Evolutionary conservation across 2,329 filamentous ascomycete genomes (phyloP).

Genomic region (Colletotrichum scovillei): DNA sequence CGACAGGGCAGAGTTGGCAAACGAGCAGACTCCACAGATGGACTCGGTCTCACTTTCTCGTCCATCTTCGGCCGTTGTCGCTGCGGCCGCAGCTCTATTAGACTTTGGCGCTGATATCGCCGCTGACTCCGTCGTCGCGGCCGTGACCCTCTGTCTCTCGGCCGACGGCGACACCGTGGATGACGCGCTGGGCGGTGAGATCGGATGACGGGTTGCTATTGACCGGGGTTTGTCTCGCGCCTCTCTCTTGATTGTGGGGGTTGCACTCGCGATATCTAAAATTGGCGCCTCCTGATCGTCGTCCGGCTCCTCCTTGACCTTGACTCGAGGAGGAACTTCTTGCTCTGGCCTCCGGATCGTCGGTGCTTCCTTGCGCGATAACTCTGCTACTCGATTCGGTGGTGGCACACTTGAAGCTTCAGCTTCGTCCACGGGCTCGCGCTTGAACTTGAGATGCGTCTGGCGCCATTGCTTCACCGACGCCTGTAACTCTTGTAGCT

Average conservation of each 20-base stretch:
- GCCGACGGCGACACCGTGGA: background rate
- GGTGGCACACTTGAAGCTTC: background rate
- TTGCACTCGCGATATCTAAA: background rate
- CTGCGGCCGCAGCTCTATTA: background rate
- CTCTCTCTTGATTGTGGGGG: slow-evolving; percentile 18
- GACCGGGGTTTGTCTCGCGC: background rate
- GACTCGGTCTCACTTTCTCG: background rate
- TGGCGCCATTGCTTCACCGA: slow-evolving; percentile 42
- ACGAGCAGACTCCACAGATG: slow-evolving; percentile 74
- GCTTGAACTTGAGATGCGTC: slow-evolving; percentile 26
- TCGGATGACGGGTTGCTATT: background rate
- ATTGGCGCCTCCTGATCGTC: background rate
- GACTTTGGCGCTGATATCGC: slow-evolving; percentile 1
- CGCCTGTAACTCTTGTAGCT: slow-evolving; percentile 75
- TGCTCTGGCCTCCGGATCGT: background rate
- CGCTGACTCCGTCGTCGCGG: slow-evolving; percentile 12
- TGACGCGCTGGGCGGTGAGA: background rate
- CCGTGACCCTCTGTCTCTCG: background rate
- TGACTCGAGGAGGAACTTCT: background rate
- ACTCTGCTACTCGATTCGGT: background rate
- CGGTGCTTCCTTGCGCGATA: background rate
- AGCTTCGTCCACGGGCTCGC: background rate
- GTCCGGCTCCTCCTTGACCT: slow-evolving; percentile 19
- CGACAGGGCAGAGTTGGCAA: slow-evolving; percentile 65
- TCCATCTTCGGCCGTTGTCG: background rate